phyloP scores from a whole-genome alignment of 495 filamentous ascomycete genomes.

The Penicillium tannophilum region DNA sequence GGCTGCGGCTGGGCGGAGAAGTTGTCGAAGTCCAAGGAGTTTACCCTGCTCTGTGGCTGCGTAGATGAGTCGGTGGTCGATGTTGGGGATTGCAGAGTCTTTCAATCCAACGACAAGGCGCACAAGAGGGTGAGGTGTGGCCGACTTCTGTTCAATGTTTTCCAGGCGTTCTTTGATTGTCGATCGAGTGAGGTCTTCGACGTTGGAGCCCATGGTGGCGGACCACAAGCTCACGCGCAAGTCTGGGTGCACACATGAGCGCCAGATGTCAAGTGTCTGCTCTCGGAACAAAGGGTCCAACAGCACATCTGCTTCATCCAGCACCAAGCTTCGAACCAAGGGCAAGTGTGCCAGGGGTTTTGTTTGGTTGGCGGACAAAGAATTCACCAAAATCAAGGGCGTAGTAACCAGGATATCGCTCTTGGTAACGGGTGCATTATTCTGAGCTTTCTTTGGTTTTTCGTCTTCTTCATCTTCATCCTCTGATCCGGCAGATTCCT shows the following conservation, averaged over 20 bases:
- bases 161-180: conserved; percentile 57
- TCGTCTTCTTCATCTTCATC: conserved; percentile 42
- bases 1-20: conserved; percentile 76
- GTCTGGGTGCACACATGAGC: conserved; percentile 63
- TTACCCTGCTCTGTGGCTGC: conserved; percentile 92
- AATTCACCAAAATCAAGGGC: conserved; percentile 75
- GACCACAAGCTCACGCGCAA: conserved; percentile 86
- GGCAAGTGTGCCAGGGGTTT: conserved; percentile 54
- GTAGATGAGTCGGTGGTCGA: conserved; percentile 86
- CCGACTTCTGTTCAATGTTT: conserved; percentile 19
- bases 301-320: conserved; percentile 95
- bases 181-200: conserved; percentile 73
- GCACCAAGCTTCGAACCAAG: conserved; percentile 67
- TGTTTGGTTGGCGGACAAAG: conserved; percentile 57
- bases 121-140: conserved; percentile 55
- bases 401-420: conserved; percentile 90
- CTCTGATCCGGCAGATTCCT: conserved; percentile 38
- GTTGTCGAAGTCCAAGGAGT: conserved; percentile 84
- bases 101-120: conserved; percentile 92
- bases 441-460: conserved; percentile 36
- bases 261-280: conserved; percentile 88
- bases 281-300: conserved; percentile 88
- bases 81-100: conserved; percentile 90
- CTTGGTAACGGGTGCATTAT: conserved; percentile 55
- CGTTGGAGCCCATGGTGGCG: conserved; percentile 92